Percentiles rank a stretch among this genome's conserved stretches.
Evolutionary conservation across 345 rosid genomes (phyloP).

Genomic region (Chamaenerion angustifolium): DNA sequence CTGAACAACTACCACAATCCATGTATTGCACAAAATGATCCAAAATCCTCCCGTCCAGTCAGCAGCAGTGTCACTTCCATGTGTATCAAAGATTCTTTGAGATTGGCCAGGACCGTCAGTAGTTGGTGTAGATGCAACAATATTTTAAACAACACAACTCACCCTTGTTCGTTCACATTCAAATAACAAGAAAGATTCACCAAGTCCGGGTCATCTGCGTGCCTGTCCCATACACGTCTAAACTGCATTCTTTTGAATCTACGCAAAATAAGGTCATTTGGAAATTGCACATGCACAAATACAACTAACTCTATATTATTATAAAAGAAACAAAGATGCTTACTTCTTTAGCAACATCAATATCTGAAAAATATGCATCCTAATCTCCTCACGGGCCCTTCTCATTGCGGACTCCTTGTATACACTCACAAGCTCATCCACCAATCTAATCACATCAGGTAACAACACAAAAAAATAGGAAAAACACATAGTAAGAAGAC

Average conservation of each 20-base stretch:
- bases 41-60: no score
- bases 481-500: neutral
- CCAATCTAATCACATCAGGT: conserved; percentile 36
- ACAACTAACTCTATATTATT: neutral
- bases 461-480: neutral
- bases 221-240: conserved; percentile 52
- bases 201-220: conserved; percentile 51
- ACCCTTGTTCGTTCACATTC: conserved; percentile 3
- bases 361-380: conserved; percentile 34
- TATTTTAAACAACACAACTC: no score
- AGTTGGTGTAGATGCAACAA: no score
- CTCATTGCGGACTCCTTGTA: conserved; percentile 60
- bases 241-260: conserved; percentile 65
- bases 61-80: no score
- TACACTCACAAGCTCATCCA: conserved; percentile 52
- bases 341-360: conserved; percentile 62
- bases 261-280: neutral
- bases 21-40: no score
- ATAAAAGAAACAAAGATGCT: conserved; percentile 7
- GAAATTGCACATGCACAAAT: neutral
- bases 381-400: conserved; percentile 51
- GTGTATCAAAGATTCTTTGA: no score
- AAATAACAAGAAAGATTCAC: conserved; percentile 15
- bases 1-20: no score
- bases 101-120: no score